Conservation (phyloP, 495 filamentous ascomycete genomes). For the Penicillium bialowiezense region DNA sequence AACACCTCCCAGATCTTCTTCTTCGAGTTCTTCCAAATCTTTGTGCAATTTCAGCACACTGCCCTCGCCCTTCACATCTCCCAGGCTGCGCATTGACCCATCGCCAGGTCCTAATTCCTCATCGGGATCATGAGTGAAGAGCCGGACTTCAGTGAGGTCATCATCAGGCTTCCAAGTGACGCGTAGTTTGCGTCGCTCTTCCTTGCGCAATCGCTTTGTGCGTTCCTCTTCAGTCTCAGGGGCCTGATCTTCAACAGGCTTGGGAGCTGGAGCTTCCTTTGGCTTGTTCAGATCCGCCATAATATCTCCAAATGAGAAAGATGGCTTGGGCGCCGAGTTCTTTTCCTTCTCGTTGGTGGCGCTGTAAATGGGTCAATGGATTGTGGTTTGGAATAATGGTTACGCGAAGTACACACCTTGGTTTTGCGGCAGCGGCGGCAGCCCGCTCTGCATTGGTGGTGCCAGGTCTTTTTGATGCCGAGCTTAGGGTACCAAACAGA, state of each 20-base stretch:
- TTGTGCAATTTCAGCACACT: conserved; percentile 74
- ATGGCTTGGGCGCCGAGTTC: conserved; percentile 38
- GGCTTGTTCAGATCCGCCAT: conserved; percentile 67
- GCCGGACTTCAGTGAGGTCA: conserved; percentile 65
- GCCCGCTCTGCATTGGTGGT: conserved; percentile 53
- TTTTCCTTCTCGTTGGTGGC: conserved; percentile 40
- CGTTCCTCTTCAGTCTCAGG: conserved; percentile 77
- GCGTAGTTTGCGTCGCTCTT: conserved; percentile 66
- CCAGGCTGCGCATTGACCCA: conserved; percentile 63
- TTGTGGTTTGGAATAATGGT: not conserved
- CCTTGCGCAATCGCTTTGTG: conserved; percentile 71
- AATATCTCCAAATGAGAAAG: conserved; percentile 54
- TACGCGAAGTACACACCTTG: conserved; percentile 30
- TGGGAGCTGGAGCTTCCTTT: conserved; percentile 52
- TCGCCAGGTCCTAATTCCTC: conserved; percentile 72
- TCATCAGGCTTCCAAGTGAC: conserved; percentile 72
- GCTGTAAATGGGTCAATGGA: conserved; percentile 25
- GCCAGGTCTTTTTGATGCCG: conserved; percentile 60
- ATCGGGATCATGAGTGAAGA: conserved; percentile 77
- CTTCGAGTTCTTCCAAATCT: conserved; percentile 59
- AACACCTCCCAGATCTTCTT: conserved; percentile 60
- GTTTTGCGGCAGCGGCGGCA: conserved; percentile 45
- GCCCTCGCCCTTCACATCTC: conserved; percentile 73
- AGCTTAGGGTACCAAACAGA: conserved; percentile 57
- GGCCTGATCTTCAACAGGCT: conserved; percentile 50